Evolutionary conservation across 306 rosid genomes (phyloP).

Genomic region (Prinsepia uniflora): DNA sequence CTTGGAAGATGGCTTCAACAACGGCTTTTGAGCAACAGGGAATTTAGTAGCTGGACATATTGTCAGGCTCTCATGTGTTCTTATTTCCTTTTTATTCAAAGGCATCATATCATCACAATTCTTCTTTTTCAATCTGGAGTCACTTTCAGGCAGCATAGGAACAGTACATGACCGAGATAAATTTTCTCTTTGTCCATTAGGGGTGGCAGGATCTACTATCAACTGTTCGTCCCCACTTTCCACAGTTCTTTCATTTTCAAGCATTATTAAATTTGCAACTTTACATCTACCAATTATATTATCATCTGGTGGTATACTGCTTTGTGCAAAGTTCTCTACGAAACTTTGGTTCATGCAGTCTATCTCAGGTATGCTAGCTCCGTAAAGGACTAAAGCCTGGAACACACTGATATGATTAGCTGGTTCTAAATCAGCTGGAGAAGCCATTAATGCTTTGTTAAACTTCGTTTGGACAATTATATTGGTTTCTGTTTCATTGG

Average conservation of each 20-base stretch:
- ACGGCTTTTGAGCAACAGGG: constrained; percentile 21
- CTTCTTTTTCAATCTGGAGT: not conserved
- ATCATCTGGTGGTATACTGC: constrained; percentile 11
- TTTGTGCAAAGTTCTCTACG: constrained; percentile 2
- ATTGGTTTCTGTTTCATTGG: not conserved
- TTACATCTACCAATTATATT: not conserved
- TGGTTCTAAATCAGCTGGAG: constrained; percentile 12
- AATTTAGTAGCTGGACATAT: constrained; percentile 9
- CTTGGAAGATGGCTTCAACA: constrained; percentile 15
- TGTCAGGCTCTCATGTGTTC: not conserved
- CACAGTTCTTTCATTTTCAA: constrained; percentile 17
- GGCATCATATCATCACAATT: not conserved
- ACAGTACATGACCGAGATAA: not conserved
- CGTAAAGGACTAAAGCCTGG: constrained; percentile 16
- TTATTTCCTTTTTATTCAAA: constrained; percentile 12
- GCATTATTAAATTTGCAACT: not conserved
- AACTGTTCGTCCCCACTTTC: constrained; percentile 17
- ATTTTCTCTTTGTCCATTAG: constrained; percentile 12
- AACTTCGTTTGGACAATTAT: not conserved
- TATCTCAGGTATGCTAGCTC: constrained; percentile 12
- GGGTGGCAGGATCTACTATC: constrained; percentile 12
- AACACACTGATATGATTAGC: constrained; percentile 2
- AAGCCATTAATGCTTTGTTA: not conserved
- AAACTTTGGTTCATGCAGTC: not conserved
- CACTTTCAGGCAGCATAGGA: constrained; percentile 1